Evolutionary conservation across 768 basidiomycete species (phyloP).

Genomic region (Austroboletus festivus): DNA sequence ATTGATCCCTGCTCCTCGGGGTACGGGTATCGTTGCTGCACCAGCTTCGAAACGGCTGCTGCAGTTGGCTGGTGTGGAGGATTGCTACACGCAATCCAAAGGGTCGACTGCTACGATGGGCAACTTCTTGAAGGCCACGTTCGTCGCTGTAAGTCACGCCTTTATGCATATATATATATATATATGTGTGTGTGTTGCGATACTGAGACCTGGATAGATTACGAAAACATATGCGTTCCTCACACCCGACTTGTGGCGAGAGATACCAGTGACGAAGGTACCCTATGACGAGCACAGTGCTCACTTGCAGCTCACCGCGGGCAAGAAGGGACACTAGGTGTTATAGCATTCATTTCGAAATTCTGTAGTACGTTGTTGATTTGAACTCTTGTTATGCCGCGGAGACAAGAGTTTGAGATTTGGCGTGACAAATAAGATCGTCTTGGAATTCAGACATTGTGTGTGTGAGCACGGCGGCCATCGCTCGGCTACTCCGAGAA

Average conservation of each 20-base stretch:
- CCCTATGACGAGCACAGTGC: conserved; percentile 96
- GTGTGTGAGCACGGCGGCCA: neutral
- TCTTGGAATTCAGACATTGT: neutral
- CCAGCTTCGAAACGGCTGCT: conserved; percentile 95
- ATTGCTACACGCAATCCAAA: conserved; percentile 96
- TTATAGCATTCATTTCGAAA: neutral
- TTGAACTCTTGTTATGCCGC: neutral
- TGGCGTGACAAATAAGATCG: neutral
- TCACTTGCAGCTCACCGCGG: conserved; percentile 79
- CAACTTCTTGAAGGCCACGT: conserved; percentile 98
- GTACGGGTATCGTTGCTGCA: conserved; percentile 99
- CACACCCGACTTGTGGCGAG: conserved; percentile 96
- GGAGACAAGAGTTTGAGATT: neutral
- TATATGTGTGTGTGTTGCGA: neutral
- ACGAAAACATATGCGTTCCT: conserved; percentile 98
- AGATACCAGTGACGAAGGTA: conserved; percentile 84
- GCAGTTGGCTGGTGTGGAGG: conserved; percentile 96
- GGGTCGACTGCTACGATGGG: conserved; percentile 99
- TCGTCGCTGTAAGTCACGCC: conserved; percentile 68
- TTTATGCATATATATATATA: too few relatives aligned
- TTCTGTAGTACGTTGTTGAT: neutral
- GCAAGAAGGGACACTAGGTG: conserved; percentile 66
- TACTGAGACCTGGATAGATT: conserved; percentile 50
- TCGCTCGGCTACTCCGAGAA: conserved; percentile 8
- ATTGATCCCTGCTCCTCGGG: conserved; percentile 96